phyloP scores from a whole-genome alignment of 1,284 basidiomycete species.

The Cryptococcus sp. region DNA sequence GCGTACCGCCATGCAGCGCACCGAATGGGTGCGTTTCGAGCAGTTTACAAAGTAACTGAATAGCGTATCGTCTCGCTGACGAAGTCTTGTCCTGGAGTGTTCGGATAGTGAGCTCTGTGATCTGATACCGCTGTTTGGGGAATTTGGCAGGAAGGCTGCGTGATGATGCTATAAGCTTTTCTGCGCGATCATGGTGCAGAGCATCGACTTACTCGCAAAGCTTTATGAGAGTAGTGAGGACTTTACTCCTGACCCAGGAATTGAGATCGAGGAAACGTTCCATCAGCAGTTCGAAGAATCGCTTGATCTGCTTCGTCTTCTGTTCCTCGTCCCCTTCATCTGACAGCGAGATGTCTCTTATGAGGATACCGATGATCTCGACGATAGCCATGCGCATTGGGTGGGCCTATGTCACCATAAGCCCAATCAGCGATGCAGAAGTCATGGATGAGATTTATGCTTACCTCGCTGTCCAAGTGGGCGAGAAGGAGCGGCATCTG shows the following conservation, averaged over 20 bases:
- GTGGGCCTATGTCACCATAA: slow-evolving; percentile 65
- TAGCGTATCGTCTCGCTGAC: slow-evolving; percentile 81
- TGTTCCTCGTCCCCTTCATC: slow-evolving; percentile 63
- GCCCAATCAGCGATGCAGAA: slow-evolving; percentile 7
- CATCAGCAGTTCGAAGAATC: slow-evolving; percentile 79
- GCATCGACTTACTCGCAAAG: slow-evolving; percentile 60
- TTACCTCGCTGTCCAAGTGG: slow-evolving; percentile 89
- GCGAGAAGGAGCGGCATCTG: slow-evolving; percentile 81
- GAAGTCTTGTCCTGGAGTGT: slow-evolving; percentile 90
- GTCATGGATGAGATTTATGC: slow-evolving; percentile 24
- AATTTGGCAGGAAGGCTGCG: slow-evolving; percentile 74
- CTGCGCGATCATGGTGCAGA: neutral
- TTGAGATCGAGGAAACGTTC: slow-evolving; percentile 86
- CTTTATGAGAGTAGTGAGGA: slow-evolving; percentile 73
- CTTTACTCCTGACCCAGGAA: slow-evolving; percentile 87
- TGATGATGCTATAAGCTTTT: neutral
- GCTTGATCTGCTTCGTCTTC: slow-evolving; percentile 77
- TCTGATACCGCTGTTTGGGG: slow-evolving; percentile 77
- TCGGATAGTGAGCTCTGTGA: slow-evolving; percentile 73
- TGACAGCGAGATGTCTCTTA: slow-evolving; percentile 69
- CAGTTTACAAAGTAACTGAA: slow-evolving; percentile 73
- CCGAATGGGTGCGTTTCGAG: slow-evolving; percentile 90
- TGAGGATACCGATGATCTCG: slow-evolving; percentile 79
- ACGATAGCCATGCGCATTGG: slow-evolving; percentile 93
- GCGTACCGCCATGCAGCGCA: slow-evolving; percentile 76